Percentiles rank a stretch among this genome's conserved stretches.
Evolutionary conservation across 345 rosid genomes (phyloP).

Genomic region (Citrus hindsii): DNA sequence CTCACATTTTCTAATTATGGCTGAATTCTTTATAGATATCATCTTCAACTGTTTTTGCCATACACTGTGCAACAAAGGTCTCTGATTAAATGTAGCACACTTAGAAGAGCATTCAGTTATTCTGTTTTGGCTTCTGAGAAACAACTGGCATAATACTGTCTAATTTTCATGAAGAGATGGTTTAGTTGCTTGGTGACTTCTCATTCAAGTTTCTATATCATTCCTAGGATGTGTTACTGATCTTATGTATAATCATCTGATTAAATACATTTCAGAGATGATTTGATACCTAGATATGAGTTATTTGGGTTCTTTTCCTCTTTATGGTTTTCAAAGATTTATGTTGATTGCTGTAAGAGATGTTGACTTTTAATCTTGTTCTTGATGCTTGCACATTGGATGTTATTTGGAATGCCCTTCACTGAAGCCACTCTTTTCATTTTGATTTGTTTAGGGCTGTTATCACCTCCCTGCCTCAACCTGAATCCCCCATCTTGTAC

Average conservation of each 20-base stretch:
- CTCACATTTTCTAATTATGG: not conserved
- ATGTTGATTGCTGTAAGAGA: not conserved
- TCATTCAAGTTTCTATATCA: not conserved
- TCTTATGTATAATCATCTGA: not conserved
- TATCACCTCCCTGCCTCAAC: not conserved
- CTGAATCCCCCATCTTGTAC: not conserved
- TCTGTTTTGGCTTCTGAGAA: conserved; percentile 2
- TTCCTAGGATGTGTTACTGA: not conserved
- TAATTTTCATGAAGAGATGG: not conserved
- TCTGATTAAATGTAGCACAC: not conserved
- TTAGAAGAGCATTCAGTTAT: not conserved
- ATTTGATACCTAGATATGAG: not conserved
- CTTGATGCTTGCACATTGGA: not conserved
- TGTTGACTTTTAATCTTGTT: not conserved
- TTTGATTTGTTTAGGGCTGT: not conserved
- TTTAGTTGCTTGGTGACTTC: not conserved
- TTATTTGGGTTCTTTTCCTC: not conserved
- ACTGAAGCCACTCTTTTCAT: not conserved
- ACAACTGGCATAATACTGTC: not conserved
- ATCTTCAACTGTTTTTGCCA: not conserved
- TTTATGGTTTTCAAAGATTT: not conserved
- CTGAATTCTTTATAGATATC: not conserved
- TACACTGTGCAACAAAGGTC: not conserved
- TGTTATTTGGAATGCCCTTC: not conserved
- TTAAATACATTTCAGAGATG: not conserved